Conservation (phyloP, 257 asterid genomes). For the Coffea eugenioides region DNA sequence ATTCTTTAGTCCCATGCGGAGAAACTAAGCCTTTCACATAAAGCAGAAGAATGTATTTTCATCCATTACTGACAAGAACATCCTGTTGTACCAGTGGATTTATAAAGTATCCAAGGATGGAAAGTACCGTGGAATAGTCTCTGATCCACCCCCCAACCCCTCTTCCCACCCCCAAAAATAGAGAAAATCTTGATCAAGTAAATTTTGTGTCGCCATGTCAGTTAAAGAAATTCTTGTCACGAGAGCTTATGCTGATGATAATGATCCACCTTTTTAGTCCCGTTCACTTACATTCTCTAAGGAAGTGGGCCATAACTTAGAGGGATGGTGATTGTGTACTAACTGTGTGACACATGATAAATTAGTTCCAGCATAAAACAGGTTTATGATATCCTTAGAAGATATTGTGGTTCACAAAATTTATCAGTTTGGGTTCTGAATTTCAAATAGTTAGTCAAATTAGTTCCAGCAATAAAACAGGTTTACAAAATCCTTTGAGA, state of each 20-base stretch:
- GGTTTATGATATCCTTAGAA: no score
- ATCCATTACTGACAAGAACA: no score
- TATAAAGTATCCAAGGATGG: no score
- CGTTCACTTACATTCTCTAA: neutral
- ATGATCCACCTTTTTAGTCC: no score
- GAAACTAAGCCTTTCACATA: neutral
- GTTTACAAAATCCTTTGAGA: neutral
- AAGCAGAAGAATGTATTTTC: neutral
- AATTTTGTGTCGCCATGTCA: neutral
- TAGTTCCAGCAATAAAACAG: neutral
- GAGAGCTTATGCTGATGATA: neutral
- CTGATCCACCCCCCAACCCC: no score
- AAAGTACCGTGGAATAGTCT: no score
- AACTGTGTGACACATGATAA: neutral
- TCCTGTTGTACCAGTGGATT: no score
- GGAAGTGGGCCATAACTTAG: neutral
- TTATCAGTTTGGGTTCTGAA: no score
- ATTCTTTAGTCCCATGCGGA: neutral
- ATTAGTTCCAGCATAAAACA: neutral
- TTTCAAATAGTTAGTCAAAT: no score
- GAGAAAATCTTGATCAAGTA: neutral
- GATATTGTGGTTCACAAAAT: no score
- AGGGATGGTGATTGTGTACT: neutral
- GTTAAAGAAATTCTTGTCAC: no score
- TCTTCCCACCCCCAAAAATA: neutral